Evolutionary conservation across 768 basidiomycete species (phyloP).

Genomic region (Lentinula detonsa): DNA sequence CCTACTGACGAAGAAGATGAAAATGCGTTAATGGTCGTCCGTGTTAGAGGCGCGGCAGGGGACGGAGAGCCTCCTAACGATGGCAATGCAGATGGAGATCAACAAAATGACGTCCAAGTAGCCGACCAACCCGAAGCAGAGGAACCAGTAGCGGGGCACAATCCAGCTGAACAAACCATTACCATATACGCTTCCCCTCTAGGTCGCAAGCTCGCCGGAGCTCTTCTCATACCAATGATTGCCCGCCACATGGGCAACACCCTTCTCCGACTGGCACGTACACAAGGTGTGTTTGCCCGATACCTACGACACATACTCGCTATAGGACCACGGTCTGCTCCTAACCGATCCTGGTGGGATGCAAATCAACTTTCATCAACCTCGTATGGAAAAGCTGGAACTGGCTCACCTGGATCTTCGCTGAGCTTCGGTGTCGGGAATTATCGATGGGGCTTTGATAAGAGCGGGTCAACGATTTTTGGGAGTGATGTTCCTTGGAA

Average conservation of each 20-base stretch:
- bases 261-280: constrained; percentile 48
- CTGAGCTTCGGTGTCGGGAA: background rate
- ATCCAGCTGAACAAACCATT: constrained; percentile 31
- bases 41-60: constrained; percentile 17
- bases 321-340: constrained; percentile 9
- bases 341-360: constrained; percentile 1
- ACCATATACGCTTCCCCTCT: constrained; percentile 52
- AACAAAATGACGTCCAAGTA: constrained; percentile 5
- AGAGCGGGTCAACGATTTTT: background rate
- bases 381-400: constrained; percentile 11
- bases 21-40: constrained; percentile 20
- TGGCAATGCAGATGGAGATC: constrained; percentile 13
- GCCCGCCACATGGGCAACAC: constrained; percentile 60
- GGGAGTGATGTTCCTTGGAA: constrained; percentile 18
- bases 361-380: background rate
- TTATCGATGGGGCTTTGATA: background rate
- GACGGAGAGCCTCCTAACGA: constrained; percentile 14
- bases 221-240: constrained; percentile 62
- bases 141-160: constrained; percentile 13
- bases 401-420: constrained; percentile 9
- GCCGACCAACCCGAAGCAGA: constrained; percentile 14
- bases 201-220: constrained; percentile 64
- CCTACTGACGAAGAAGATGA: constrained; percentile 18
- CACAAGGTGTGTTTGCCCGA: constrained; percentile 16
- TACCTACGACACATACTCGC: constrained; percentile 25